These are phyloP conservation scores for Trichoderma sp. DNA, from an alignment of 2,329 filamentous ascomycete species.

Conservation along the genomic window DNA sequence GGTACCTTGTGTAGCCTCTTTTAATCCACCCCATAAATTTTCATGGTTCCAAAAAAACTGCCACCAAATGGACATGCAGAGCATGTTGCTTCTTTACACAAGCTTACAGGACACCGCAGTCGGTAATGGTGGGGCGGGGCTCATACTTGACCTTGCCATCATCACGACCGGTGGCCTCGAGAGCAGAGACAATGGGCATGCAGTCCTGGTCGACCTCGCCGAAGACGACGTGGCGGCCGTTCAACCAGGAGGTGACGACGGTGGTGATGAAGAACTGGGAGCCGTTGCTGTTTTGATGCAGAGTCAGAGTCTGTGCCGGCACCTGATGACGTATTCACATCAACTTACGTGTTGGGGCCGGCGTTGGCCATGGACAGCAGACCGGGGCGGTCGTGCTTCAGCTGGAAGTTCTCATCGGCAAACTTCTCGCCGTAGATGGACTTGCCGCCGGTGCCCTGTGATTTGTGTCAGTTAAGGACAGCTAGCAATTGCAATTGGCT, in stretches of 20 bases:
- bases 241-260: constrained; percentile 80
- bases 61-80: constrained; percentile 23
- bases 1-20: constrained; percentile 1
- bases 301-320: neutral
- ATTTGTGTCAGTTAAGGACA: constrained; percentile 20
- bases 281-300: constrained; percentile 68
- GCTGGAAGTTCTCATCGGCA: constrained; percentile 83
- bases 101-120: constrained; percentile 49
- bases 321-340: neutral
- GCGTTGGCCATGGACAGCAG: constrained; percentile 95
- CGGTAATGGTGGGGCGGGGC: constrained; percentile 57
- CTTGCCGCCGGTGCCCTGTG: constrained; percentile 81
- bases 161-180: constrained; percentile 58
- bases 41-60: neutral
- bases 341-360: constrained; percentile 79
- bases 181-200: constrained; percentile 54
- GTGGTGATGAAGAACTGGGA: constrained; percentile 98
- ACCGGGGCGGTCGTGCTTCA: constrained; percentile 70
- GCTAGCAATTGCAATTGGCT: neutral
- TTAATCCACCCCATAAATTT: neutral
- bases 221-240: constrained; percentile 82
- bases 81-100: constrained; percentile 3
- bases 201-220: constrained; percentile 62
- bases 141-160: constrained; percentile 54
- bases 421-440: constrained; percentile 97